Evolutionary conservation across 108 stramenopile genomes (phyloP).

Genomic region (Nannochloropsis granulata): DNA sequence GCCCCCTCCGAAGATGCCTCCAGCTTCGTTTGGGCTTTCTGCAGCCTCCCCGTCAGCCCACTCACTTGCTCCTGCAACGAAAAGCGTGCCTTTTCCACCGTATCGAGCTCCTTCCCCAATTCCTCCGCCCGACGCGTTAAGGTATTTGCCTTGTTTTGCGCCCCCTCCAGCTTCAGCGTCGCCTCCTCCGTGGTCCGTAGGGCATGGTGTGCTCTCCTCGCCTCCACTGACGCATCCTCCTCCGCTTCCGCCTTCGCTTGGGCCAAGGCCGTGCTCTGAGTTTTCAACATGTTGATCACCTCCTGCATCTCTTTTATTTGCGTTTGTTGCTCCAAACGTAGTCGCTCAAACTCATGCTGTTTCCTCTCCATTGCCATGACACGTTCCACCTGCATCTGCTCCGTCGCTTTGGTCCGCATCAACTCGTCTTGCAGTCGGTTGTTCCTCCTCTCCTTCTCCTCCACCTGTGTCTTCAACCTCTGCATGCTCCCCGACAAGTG

Average conservation of each 20-base stretch:
- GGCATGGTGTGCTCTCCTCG: not conserved
- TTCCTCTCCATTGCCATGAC: not conserved
- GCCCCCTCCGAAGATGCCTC: not conserved
- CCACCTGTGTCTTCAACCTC: not conserved
- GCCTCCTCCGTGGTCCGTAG: not conserved
- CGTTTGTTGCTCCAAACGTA: not conserved
- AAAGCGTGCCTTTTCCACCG: not conserved
- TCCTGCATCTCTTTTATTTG: not conserved
- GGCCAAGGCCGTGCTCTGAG: not conserved
- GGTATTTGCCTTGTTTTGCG: not conserved
- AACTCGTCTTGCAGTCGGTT: not conserved
- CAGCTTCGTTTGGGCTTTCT: not conserved
- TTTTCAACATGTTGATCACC: not conserved
- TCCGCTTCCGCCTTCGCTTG: not conserved
- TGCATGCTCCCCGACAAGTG: not conserved
- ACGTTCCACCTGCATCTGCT: not conserved
- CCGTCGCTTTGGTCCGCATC: not conserved
- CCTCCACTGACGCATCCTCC: not conserved
- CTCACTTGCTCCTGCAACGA: slow-evolving; percentile 8
- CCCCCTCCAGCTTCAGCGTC: not conserved
- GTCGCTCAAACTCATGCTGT: not conserved
- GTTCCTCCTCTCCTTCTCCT: not conserved
- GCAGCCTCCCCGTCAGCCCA: slow-evolving; percentile 9
- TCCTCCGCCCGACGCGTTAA: not conserved
- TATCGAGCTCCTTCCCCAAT: not conserved